A percentile compares a stretch with the other conserved stretches of the same genome.
Evolutionary conservation across 2,329 filamentous ascomycete species (phyloP).

Genomic region (Calonectria montana): DNA sequence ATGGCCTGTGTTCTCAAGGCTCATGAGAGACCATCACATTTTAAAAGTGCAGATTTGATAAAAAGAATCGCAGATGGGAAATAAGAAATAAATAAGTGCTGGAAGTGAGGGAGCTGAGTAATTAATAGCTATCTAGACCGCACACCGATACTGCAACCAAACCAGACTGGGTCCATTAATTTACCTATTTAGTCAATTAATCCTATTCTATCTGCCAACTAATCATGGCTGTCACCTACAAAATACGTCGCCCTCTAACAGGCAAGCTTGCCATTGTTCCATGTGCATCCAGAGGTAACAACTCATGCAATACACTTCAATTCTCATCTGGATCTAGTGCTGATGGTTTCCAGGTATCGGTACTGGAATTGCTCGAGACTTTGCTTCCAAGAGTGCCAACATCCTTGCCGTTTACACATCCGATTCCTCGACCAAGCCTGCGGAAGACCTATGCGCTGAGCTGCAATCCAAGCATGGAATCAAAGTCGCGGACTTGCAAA

Average conservation of each 20-base stretch:
- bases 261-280: conserved; percentile 8
- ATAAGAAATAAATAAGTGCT: neutral
- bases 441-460: neutral
- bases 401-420: conserved; percentile 68
- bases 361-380: conserved; percentile 63
- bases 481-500: neutral
- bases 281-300: conserved; percentile 5
- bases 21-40: no score
- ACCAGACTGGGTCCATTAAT: neutral
- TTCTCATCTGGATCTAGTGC: no score
- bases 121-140: neutral
- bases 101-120: neutral
- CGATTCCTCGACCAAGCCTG: conserved; percentile 54
- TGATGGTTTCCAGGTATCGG: conserved; percentile 61
- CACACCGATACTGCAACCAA: neutral
- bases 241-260: neutral
- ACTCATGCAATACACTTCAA: neutral
- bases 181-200: neutral
- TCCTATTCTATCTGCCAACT: neutral
- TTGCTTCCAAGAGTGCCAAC: conserved; percentile 68
- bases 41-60: neutral
- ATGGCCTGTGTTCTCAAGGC: neutral
- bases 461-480: conserved; percentile 6
- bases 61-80: neutral
- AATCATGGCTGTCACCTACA: neutral